These are phyloP conservation scores for baker's yeast (Saccharomyces cerevisiae) DNA, from an alignment of 805 yeast genomes.

Conservation along the genomic window DNA sequence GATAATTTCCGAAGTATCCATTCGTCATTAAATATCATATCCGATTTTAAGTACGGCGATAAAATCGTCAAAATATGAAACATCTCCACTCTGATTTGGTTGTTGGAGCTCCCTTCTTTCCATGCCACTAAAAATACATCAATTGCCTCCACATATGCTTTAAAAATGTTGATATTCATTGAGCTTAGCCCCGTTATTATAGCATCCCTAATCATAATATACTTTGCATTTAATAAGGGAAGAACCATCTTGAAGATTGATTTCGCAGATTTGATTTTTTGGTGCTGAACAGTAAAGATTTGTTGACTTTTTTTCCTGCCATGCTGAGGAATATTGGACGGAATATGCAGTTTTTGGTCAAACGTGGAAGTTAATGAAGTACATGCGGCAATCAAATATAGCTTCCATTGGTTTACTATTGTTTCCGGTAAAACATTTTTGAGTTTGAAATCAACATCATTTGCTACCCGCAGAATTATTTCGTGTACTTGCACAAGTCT, in stretches of 20 bases:
- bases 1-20: slow-evolving; percentile 61
- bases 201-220: slow-evolving; percentile 68
- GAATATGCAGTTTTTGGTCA: slow-evolving; percentile 72
- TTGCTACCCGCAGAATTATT: slow-evolving; percentile 49
- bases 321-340: slow-evolving; percentile 45
- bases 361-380: slow-evolving; percentile 82
- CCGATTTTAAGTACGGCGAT: slow-evolving; percentile 48
- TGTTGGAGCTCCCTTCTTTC: slow-evolving; percentile 39
- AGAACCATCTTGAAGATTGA: slow-evolving; percentile 81
- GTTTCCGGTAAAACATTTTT: slow-evolving; percentile 53
- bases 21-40: slow-evolving; percentile 50
- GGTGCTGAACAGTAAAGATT: slow-evolving; percentile 75
- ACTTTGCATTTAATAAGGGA: slow-evolving; percentile 68
- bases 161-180: slow-evolving; percentile 81
- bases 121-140: slow-evolving; percentile 52
- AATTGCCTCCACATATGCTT: slow-evolving; percentile 68
- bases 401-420: slow-evolving; percentile 78
- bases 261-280: slow-evolving; percentile 85
- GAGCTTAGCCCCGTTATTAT: slow-evolving; percentile 84
- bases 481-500: slow-evolving; percentile 81
- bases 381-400: slow-evolving; percentile 84
- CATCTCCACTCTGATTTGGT: slow-evolving; percentile 57
- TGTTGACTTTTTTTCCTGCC: slow-evolving; percentile 73
- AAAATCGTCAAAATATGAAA: slow-evolving; percentile 71
- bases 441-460: slow-evolving; percentile 29